phyloP scores from a whole-genome alignment of 192 early-diverging fungal species.

The Haplosporangium gracile region DNA sequence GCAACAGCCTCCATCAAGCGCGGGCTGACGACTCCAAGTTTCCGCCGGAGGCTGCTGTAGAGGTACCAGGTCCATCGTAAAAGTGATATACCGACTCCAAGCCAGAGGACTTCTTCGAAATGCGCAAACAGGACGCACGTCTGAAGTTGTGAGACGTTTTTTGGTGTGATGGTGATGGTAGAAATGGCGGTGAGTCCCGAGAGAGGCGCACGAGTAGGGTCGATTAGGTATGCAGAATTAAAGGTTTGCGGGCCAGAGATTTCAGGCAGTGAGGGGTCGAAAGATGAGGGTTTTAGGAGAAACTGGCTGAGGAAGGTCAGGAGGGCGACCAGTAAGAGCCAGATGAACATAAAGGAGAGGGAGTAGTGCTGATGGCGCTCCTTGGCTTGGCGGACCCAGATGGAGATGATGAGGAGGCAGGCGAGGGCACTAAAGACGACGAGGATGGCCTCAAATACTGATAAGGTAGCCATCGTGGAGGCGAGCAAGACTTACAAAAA shows the following conservation, averaged over 20 bases:
- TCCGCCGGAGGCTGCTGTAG: conserved; percentile 19
- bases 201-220: not conserved
- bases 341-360: conserved; percentile 34
- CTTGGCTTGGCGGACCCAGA: conserved; percentile 19
- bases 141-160: not conserved
- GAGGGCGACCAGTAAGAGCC: conserved; percentile 21
- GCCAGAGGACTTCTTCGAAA: conserved; percentile 16
- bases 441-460: not conserved
- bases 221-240: not conserved
- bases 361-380: conserved; percentile 26
- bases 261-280: not conserved
- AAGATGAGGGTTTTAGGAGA: not conserved
- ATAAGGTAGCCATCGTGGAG: not conserved
- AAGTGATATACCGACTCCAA: conserved; percentile 16
- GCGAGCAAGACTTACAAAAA: too few relatives aligned
- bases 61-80: conserved; percentile 21
- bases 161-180: not conserved
- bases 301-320: conserved; percentile 7
- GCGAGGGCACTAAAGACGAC: not conserved
- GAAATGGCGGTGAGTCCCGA: conserved; percentile 12
- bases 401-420: not conserved
- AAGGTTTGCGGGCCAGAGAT: not conserved
- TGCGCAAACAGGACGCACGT: conserved; percentile 25
- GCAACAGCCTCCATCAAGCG: not conserved
- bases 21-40: conserved; percentile 14